Conservation (phyloP, 495 filamentous ascomycete genomes). For the Pseudoneurospora amorphoporcata region DNA sequence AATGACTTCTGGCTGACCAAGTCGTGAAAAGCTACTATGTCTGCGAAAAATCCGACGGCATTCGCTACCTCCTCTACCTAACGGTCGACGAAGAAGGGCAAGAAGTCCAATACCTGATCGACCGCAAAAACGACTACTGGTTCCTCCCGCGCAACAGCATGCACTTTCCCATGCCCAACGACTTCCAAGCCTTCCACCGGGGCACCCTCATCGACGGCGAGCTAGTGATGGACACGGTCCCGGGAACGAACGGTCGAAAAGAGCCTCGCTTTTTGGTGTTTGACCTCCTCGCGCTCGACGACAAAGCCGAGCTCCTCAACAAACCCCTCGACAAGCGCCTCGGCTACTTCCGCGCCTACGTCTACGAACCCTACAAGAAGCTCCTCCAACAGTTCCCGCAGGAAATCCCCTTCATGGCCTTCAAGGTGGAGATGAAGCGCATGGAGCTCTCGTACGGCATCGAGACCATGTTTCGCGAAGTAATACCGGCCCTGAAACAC, state of each 20-base stretch:
- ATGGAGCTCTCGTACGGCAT: slow-evolving; percentile 83
- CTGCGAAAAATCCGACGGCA: slow-evolving; percentile 96
- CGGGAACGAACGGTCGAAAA: slow-evolving; percentile 38
- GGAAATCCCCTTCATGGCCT: slow-evolving; percentile 59
- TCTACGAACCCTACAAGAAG: slow-evolving; percentile 69
- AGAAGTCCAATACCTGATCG: slow-evolving; percentile 65
- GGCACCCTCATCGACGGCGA: slow-evolving; percentile 88
- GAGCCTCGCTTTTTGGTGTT: slow-evolving; percentile 83
- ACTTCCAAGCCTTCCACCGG: slow-evolving; percentile 56
- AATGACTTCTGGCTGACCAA: neutral
- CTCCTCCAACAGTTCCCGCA: slow-evolving; percentile 59
- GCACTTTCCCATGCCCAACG: slow-evolving; percentile 66
- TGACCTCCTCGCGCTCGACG: slow-evolving; percentile 79
- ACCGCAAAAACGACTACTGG: slow-evolving; percentile 96
- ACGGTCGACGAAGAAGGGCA: slow-evolving; percentile 49
- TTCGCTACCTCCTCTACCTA: slow-evolving; percentile 87
- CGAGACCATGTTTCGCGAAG: slow-evolving; percentile 78
- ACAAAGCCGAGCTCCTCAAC: slow-evolving; percentile 59
- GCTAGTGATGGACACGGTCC: slow-evolving; percentile 67
- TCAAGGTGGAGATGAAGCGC: slow-evolving; percentile 73
- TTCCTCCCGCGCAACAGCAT: slow-evolving; percentile 52
- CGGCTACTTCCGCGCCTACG: slow-evolving; percentile 68
- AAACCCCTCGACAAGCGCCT: slow-evolving; percentile 76
- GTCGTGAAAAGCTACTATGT: slow-evolving; percentile 62
- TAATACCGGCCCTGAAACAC: slow-evolving; percentile 75